A percentile compares a stretch with the other conserved stretches of the same genome.
phyloP scores from a whole-genome alignment of 257 asterid species.

The Primulina tabacum region DNA sequence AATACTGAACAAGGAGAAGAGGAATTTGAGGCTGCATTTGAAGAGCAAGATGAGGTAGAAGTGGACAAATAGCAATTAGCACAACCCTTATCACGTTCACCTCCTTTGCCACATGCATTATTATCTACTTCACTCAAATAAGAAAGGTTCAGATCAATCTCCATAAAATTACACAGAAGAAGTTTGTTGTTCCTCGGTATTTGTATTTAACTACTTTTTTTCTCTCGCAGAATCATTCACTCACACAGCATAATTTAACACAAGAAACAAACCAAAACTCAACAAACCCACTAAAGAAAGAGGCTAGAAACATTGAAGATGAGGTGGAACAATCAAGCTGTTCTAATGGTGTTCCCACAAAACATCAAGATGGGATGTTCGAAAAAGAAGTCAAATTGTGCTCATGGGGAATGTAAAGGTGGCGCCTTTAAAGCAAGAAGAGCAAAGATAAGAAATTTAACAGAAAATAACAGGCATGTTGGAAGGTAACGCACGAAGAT shows the following conservation, averaged over 20 bases:
- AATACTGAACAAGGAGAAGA: slow-evolving; percentile 29
- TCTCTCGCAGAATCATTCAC: neutral
- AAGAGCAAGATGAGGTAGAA: slow-evolving; percentile 65
- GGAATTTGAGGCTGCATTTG: slow-evolving; percentile 51
- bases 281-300: slow-evolving; percentile 4
- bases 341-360: slow-evolving; percentile 28
- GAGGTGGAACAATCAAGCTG: slow-evolving; percentile 33
- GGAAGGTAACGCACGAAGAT: neutral
- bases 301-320: slow-evolving; percentile 24
- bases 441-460: slow-evolving; percentile 24
- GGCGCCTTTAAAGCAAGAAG: slow-evolving; percentile 51
- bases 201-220: slow-evolving; percentile 1
- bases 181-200: neutral
- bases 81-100: slow-evolving; percentile 59
- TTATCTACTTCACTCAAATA: slow-evolving; percentile 55
- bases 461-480: slow-evolving; percentile 19
- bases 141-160: slow-evolving; percentile 85
- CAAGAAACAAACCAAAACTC: slow-evolving; percentile 22
- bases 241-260: slow-evolving; percentile 14
- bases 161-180: slow-evolving; percentile 51
- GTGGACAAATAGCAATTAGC: slow-evolving; percentile 45
- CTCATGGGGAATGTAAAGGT: slow-evolving; percentile 34
- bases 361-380: slow-evolving; percentile 22
- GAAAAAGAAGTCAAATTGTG: neutral
- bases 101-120: slow-evolving; percentile 51